phyloP scores from a whole-genome alignment of 257 asterid genomes.

The Solanum chilense region DNA sequence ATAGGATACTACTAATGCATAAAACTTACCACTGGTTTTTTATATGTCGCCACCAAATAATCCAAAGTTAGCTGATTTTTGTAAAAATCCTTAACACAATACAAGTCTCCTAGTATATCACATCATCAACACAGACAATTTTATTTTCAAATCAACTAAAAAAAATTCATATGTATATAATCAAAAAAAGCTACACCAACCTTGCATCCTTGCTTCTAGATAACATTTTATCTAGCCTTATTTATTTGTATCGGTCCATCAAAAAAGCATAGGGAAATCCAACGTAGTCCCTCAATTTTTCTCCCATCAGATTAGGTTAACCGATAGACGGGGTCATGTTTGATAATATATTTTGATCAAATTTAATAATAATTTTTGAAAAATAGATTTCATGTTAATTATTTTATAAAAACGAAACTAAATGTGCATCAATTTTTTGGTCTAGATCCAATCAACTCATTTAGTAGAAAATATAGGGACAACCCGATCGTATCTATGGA shows the following conservation, averaged over 20 bases:
- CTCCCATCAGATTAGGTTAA: not conserved
- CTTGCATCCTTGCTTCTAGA: not conserved
- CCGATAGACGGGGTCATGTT: too few species aligned
- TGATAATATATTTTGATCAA: too few species aligned
- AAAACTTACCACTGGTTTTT: slow-evolving; percentile 1
- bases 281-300: not conserved
- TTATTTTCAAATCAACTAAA: not conserved
- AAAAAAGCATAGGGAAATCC: not conserved
- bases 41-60: slow-evolving; percentile 2
- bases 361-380: too few species aligned
- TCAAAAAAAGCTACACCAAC: not conserved
- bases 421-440: too few species aligned
- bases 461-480: not conserved
- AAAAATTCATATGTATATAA: too few species aligned
- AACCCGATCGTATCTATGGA: not conserved
- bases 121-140: not conserved
- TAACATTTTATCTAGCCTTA: too few species aligned
- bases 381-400: too few species aligned
- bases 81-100: not conserved
- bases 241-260: not conserved
- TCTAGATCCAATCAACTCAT: not conserved
- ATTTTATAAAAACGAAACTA: too few species aligned
- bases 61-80: slow-evolving; percentile 1
- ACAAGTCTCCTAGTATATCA: not conserved
- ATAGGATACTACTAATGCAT: not conserved